Conservation (phyloP, 129 eudicot genomes). For the Scalesia atractyloides region DNA sequence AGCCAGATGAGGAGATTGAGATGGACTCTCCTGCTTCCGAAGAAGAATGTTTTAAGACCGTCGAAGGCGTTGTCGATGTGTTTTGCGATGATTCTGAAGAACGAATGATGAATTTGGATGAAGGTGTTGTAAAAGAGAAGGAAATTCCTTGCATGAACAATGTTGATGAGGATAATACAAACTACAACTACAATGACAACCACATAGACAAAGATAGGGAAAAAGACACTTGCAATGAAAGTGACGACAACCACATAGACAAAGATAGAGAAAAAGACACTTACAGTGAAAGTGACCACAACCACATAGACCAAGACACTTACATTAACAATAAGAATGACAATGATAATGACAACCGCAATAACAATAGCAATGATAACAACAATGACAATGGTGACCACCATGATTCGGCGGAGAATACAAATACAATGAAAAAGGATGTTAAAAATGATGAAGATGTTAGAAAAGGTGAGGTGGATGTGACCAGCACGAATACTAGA, state of each 20-base stretch:
- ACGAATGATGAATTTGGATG: neutral
- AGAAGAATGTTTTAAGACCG: conserved; percentile 20
- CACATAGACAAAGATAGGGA: too few relatives aligned
- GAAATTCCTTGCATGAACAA: conserved; percentile 3
- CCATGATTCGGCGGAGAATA: neutral
- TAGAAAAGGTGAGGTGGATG: neutral
- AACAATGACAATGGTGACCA: neutral
- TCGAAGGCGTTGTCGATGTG: conserved; percentile 16
- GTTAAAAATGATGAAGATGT: neutral
- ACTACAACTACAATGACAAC: too few relatives aligned
- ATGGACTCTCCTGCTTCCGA: conserved; percentile 21
- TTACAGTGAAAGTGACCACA: too few relatives aligned
- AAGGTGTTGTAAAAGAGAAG: conserved; percentile 16
- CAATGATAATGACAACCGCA: too few relatives aligned
- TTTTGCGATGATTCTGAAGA: neutral
- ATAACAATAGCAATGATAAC: neutral
- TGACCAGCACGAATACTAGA: neutral
- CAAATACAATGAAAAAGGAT: neutral
- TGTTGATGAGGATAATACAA: neutral
- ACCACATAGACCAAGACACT: too few relatives aligned
- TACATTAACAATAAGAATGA: too few relatives aligned
- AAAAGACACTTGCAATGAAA: too few relatives aligned
- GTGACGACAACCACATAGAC: too few relatives aligned
- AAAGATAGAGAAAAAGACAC: too few relatives aligned
- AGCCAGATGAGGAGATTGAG: conserved; percentile 62